Evolutionary conservation across 139 green algal genomes (phyloP).

Genomic region (Chlorella sp.): DNA sequence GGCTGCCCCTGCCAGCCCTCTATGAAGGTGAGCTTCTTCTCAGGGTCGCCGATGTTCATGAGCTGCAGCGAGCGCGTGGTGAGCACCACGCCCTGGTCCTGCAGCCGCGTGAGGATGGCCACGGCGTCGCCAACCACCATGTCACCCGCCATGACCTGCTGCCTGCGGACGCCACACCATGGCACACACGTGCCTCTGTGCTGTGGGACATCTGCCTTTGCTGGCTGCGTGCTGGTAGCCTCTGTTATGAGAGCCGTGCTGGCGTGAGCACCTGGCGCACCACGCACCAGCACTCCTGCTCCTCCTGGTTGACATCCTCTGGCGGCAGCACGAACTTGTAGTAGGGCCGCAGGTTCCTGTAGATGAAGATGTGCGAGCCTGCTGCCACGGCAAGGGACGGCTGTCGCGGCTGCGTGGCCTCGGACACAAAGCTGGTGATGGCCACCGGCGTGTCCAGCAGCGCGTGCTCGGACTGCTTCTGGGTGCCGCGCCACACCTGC

Average conservation of each 20-base stretch:
- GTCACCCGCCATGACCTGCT: conserved; percentile 26
- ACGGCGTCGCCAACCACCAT: conserved; percentile 34
- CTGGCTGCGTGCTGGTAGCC: no score
- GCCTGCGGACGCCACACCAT: conserved; percentile 21
- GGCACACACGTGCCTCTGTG: no score
- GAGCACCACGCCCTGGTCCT: conserved; percentile 37
- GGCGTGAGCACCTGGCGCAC: no score
- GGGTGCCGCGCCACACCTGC: conserved; percentile 62
- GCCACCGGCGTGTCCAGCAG: conserved; percentile 50
- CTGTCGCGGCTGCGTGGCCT: conserved; percentile 21
- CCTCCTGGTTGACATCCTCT: conserved; percentile 33
- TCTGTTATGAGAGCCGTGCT: no score
- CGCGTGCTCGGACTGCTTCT: conserved; percentile 45
- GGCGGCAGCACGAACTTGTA: conserved; percentile 65
- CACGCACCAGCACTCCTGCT: conserved; percentile 55
- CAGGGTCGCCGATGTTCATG: conserved; percentile 41
- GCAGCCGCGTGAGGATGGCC: conserved; percentile 25
- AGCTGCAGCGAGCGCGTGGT: conserved; percentile 32
- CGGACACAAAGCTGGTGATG: conserved; percentile 43
- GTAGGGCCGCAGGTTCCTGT: conserved; percentile 62
- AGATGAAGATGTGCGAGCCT: conserved; percentile 63
- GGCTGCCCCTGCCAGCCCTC: conserved; percentile 43
- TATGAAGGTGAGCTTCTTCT: conserved; percentile 28
- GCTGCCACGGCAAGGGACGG: conserved; percentile 54
- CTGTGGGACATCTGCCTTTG: no score